Evolutionary conservation across 176 grass and related monocot species (phyloP).

Genomic region (Zoysia japonica): DNA sequence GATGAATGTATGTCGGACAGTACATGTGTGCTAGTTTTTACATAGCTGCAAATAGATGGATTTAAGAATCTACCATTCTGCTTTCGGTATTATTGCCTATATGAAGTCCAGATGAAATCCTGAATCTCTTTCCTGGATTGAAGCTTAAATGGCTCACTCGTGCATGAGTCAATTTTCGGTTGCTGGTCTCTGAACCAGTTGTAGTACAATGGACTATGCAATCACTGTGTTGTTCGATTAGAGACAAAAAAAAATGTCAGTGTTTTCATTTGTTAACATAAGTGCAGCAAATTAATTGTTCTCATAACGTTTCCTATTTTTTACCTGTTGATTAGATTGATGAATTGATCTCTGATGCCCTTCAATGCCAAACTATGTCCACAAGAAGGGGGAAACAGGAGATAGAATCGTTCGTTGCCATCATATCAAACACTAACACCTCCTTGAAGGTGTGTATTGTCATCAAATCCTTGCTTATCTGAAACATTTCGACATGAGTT

Average conservation of each 20-base stretch:
- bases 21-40: neutral
- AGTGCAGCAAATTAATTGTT: slow-evolving; percentile 11
- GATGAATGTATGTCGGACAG: neutral
- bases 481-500: neutral
- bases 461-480: slow-evolving; percentile 21
- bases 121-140: neutral
- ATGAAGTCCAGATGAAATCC: neutral
- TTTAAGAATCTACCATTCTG: neutral
- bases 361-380: slow-evolving; percentile 53
- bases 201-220: neutral
- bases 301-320: slow-evolving; percentile 22
- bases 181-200: neutral
- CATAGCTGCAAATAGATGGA: neutral
- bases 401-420: slow-evolving; percentile 66
- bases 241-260: neutral
- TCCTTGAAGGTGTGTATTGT: slow-evolving; percentile 69
- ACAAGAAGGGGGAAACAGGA: slow-evolving; percentile 61
- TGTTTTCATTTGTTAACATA: slow-evolving; percentile 22
- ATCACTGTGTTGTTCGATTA: neutral
- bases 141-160: neutral
- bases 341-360: slow-evolving; percentile 54
- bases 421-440: slow-evolving; percentile 61
- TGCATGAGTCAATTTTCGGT: neutral
- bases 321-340: slow-evolving; percentile 57
- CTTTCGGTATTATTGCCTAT: neutral